Base-by-base conservation (phyloP, 2,329 filamentous ascomycete species). In the Monosporascus sp. region DNA sequence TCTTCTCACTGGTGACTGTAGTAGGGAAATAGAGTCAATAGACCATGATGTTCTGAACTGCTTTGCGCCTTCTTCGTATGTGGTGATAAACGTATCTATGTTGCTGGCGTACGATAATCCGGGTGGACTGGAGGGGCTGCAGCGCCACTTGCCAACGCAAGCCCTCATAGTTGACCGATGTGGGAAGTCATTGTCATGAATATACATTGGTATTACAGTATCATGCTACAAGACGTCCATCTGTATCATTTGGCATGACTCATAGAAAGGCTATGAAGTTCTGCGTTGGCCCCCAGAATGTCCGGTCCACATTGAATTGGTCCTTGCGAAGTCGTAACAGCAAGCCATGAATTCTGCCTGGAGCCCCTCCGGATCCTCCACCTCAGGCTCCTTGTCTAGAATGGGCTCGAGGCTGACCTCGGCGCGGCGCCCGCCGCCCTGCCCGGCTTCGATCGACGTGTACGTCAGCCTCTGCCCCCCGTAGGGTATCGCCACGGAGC, bases 391-490 rank as follows among this genome's bases (percentile, higher is more conserved):
- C 2, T 20, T 38, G 14, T 15, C 27, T 8, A 25, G 27, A 11
- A 57, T 52, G 7, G 72, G 70, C 43, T 75, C 69, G 7, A 84
- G 70, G 2, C 70, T 73, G 24, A 84, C 64, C 60, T 80, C 77
- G 20, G 77, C 73, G n/a, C 77, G 72, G 14, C 74, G 75, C 6
- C 79, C 79, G 49, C 75, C 77, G 54, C 77, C 75, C 49, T 72
- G 71, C 0, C 79, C 79, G 5, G 72, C 77, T 55, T 82, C 76
- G 56, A 82, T 72, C 60, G 72, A 76, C 20, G 72, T 78, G 70
- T 82, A 82, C 7, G 70, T 72, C 8, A 84, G 66, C 11, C 64
- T 74, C 65, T 77, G 74, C 44, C 70, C 72, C 7, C 68, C 56
- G 64, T 74, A 77, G 2, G 71, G 63, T 39, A 74, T 66, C 9